Percentiles rank a stretch among this genome's conserved stretches.
phyloP scores from a whole-genome alignment of 2,329 filamentous ascomycete species.

The Tolypocladium cylindrosporum region DNA sequence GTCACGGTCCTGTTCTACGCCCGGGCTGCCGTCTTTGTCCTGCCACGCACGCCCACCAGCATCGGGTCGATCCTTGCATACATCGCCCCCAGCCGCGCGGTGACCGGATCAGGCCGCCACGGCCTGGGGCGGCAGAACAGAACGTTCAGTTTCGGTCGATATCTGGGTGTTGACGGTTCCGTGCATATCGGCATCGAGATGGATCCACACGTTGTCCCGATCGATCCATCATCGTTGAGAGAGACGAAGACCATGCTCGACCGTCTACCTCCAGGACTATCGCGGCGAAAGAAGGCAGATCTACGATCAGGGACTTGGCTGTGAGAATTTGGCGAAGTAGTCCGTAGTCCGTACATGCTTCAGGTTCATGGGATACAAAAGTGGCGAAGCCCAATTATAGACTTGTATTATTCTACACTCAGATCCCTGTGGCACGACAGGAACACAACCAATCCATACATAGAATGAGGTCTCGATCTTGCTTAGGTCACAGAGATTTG shows the following conservation, averaged over 20 bases:
- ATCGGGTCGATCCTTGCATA: conserved; percentile 37
- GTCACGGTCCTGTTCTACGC: conserved; percentile 33
- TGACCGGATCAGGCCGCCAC: conserved; percentile 8
- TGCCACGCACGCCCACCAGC: conserved; percentile 41
- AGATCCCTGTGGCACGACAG: neutral
- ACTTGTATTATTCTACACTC: no score
- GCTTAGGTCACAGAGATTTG: neutral
- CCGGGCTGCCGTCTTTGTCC: conserved; percentile 25
- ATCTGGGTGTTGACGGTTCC: conserved; percentile 34
- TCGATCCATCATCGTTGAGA: conserved; percentile 5
- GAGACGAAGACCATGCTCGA: neutral
- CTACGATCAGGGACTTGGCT: neutral
- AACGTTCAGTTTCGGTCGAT: conserved; percentile 39
- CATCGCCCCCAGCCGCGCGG: conserved; percentile 34
- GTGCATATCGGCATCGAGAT: conserved; percentile 42
- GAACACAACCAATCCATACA: neutral
- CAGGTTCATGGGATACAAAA: no score
- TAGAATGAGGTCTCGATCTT: neutral
- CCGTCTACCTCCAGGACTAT: neutral
- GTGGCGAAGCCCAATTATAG: no score
- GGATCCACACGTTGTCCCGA: conserved; percentile 28
- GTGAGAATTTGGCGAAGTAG: neutral
- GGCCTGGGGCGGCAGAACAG: neutral
- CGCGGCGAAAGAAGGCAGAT: neutral
- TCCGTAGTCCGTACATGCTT: no score